A percentile compares a stretch with the other conserved stretches of the same genome.
Conservation (phyloP, 2,329 filamentous ascomycete species). For the Venturia nashicola region DNA sequence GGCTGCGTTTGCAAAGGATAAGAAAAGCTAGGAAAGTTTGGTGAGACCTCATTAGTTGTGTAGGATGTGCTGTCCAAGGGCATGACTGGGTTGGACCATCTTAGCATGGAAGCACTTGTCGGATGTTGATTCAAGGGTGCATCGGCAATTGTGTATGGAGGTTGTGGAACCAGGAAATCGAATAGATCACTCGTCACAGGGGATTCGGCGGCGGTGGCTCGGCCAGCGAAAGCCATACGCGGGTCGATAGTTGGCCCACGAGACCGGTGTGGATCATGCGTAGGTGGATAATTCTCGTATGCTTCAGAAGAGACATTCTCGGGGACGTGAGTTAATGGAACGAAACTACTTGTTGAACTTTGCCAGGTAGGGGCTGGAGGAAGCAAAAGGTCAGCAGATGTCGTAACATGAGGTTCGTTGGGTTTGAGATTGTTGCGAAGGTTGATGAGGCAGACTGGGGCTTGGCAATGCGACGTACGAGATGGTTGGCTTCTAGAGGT, state of each 20-base stretch:
- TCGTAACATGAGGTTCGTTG: neutral
- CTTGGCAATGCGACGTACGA: neutral
- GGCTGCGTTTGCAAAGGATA: neutral
- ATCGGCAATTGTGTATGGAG: neutral
- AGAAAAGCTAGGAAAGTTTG: neutral
- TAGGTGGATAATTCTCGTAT: neutral
- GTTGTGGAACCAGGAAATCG: constrained; percentile 5
- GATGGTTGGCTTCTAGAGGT: neutral
- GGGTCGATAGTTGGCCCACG: neutral
- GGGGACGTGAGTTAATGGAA: constrained; percentile 1
- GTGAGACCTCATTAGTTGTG: neutral
- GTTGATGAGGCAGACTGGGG: neutral
- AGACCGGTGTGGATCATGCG: neutral
- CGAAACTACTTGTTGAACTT: neutral
- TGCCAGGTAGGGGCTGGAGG: neutral
- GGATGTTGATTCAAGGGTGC: neutral
- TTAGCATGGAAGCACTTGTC: neutral
- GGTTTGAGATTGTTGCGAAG: neutral
- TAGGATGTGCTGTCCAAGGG: neutral
- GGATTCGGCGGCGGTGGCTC: neutral
- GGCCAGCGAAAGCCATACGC: neutral
- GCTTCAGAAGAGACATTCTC: neutral
- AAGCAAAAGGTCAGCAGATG: neutral
- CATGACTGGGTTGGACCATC: neutral
- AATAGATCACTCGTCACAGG: neutral